phyloP scores from a whole-genome alignment of 1,139 yeast species.

The Pneumocystis oryctolagi region DNA sequence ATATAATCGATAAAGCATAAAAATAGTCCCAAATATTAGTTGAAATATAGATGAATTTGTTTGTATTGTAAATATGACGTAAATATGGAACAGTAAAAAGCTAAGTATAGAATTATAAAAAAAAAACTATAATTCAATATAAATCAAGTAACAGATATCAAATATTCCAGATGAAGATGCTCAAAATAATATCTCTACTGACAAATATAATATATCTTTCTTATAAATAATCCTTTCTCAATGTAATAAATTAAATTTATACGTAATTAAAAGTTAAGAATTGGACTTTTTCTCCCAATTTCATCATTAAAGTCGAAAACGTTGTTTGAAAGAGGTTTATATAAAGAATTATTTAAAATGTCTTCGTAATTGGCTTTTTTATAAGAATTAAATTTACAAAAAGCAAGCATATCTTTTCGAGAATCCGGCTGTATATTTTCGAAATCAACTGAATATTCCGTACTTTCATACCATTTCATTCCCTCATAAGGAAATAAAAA shows the following conservation, averaged over 20 bases:
- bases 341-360: neutral
- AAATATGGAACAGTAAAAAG: neutral
- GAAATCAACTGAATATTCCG: neutral
- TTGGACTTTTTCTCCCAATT: neutral
- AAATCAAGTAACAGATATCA: neutral
- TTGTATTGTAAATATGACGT: neutral
- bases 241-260: neutral
- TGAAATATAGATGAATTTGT: neutral
- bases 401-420: neutral
- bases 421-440: neutral
- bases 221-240: neutral
- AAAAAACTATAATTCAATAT: neutral
- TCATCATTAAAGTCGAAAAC: neutral
- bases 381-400: neutral
- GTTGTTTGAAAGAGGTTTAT: neutral
- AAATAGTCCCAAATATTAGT: neutral
- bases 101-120: neutral
- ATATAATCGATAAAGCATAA: neutral
- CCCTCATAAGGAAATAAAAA: neutral
- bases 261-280: neutral
- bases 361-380: neutral
- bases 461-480: neutral
- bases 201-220: neutral
- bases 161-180: neutral
- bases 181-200: neutral